Conservation (phyloP, 176 grass and related monocot species). For the Melocanna baccifera region DNA sequence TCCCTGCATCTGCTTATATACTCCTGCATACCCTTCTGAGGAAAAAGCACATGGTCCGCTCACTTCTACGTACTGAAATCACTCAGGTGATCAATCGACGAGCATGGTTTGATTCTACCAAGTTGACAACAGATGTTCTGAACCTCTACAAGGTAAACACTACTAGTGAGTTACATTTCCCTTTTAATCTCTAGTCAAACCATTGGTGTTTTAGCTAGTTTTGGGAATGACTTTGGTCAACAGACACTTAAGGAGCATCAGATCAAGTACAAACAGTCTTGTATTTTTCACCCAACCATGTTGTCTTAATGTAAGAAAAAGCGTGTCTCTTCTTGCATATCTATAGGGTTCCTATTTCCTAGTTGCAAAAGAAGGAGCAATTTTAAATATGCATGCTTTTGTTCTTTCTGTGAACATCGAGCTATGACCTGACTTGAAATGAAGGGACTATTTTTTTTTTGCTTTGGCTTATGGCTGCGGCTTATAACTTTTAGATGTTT, state of each 20-base stretch:
- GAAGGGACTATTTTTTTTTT: background rate
- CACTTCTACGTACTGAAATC: constrained; percentile 92
- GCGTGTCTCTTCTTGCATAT: background rate
- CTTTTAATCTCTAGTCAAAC: background rate
- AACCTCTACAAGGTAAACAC: constrained; percentile 81
- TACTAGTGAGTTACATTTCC: background rate
- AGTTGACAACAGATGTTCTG: constrained; percentile 79
- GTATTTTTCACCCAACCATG: background rate
- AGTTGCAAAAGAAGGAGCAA: background rate
- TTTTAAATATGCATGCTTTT: background rate
- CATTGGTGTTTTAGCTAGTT: background rate
- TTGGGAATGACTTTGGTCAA: background rate
- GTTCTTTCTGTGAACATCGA: constrained; percentile 2
- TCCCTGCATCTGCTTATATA: constrained; percentile 94
- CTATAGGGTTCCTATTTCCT: background rate
- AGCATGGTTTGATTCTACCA: constrained; percentile 91
- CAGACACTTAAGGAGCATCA: background rate
- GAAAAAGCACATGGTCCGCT: constrained; percentile 94
- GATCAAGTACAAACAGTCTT: background rate
- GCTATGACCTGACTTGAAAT: background rate
- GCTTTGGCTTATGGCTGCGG: too few relatives aligned
- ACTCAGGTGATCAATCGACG: constrained; percentile 91
- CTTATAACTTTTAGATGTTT: too few relatives aligned
- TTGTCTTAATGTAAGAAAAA: background rate
- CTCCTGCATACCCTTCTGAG: constrained; percentile 85